Base-by-base conservation (phyloP, 1,139 yeast species). In the Chernovozyma sophiae-reginae region DNA sequence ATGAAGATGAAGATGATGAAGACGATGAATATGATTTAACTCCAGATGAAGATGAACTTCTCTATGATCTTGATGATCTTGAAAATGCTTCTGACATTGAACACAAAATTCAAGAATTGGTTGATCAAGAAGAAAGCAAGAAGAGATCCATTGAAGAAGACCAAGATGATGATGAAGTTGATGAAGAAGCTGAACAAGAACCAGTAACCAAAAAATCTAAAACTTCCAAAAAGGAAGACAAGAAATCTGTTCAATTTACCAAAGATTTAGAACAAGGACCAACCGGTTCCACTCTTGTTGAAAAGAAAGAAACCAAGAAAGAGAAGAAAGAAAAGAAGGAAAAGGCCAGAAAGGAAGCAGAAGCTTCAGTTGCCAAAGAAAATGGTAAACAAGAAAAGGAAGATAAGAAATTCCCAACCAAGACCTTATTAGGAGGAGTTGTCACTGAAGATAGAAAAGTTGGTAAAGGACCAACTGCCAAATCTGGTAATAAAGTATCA, bases 241-340 rank as follows among this genome's bases (percentile, higher is more conserved):
- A 68, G 54, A 84, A 84, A 67, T 74, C 79, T 53, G 97, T 90
- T 43, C 86, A 89, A 60, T 92, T 92, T 74, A 74, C 86, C 63
- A 80, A 86, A 64, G 83, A 86, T 47, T 79, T 90, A 54, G 97
- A 90, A 68, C 95, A 87, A 71, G 97, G 96, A 42, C 96, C 97
- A 59, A 75, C 85, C 37, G 81, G 80, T 42, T 62, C 72, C 25
- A 65, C 70, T 38, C 64, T 60, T 43, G 61, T 55, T 28, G 56
- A 55, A 34, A 35, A 41, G 36, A 37, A 36, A 34, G 39, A 36
- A 25, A 16, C 35, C 34, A 47, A 48, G 39, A 49, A 48, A 35
- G 48, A 39, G 36, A 47, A 48, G 38, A 49, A 48, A 35, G 48
- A 39, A 37, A 41, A 56, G 37, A 38, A 47, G 38, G 45, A 45